Conservation (phyloP, 257 asterid genomes). For the Nicotiana tomentosiformis region DNA sequence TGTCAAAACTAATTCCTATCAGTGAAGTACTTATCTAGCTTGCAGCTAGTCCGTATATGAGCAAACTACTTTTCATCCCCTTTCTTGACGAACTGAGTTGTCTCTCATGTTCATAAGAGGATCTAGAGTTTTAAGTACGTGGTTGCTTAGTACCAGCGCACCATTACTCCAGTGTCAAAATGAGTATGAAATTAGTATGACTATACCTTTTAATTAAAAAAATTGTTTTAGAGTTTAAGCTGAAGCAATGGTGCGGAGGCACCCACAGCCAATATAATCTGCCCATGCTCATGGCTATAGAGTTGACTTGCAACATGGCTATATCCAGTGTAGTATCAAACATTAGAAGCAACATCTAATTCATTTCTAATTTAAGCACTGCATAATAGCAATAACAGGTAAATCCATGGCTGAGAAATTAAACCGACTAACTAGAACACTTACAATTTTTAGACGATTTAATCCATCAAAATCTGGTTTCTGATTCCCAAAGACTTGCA, state of each 20-base stretch:
- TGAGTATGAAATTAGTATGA: background rate
- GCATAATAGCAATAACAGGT: background rate
- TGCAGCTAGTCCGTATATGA: background rate
- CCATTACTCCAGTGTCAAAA: background rate
- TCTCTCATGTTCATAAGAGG: background rate
- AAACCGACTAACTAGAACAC: background rate
- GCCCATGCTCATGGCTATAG: background rate
- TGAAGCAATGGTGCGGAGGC: background rate
- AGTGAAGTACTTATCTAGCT: background rate
- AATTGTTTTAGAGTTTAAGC: background rate
- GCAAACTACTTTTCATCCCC: background rate
- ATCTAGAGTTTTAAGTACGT: background rate
- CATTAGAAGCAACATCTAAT: background rate
- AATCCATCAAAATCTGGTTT: conserved; percentile 23
- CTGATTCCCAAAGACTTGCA: conserved; percentile 24
- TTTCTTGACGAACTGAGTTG: background rate
- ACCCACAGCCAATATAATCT: background rate
- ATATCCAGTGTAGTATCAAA: background rate
- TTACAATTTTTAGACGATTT: conserved; percentile 28
- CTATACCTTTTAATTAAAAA: no score
- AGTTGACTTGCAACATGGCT: background rate
- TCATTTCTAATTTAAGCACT: background rate
- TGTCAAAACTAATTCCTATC: background rate
- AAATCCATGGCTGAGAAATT: background rate
- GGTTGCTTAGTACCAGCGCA: background rate